These are phyloP conservation scores for Hyaloraphidium curvatum DNA, from an alignment of 192 early-diverging fungal genomes.

Conservation along the genomic window DNA sequence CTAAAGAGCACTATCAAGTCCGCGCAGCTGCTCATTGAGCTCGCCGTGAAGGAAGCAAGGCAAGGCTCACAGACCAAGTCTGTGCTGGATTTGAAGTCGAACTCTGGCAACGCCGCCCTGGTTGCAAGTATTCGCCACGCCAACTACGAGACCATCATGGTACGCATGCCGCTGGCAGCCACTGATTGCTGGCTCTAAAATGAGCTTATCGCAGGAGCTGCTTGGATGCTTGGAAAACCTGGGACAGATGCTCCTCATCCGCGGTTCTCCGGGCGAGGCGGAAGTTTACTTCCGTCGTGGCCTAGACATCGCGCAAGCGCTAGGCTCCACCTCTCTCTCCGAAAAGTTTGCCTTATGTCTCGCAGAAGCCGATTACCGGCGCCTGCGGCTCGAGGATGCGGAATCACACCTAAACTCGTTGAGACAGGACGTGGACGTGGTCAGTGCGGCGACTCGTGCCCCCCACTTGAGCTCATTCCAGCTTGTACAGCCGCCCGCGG, in stretches of 20 bases:
- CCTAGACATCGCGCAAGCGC: slow-evolving; percentile 22
- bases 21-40: too few relatives aligned
- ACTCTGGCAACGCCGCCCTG: slow-evolving; percentile 5
- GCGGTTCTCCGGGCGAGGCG: slow-evolving; percentile 36
- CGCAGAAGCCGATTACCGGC: slow-evolving; percentile 31
- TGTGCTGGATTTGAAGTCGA: slow-evolving; percentile 4
- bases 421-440: neutral
- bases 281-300: slow-evolving; percentile 43
- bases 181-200: slow-evolving; percentile 12
- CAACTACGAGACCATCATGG: slow-evolving; percentile 3
- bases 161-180: slow-evolving; percentile 4
- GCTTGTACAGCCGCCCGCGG: neutral
- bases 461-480: neutral
- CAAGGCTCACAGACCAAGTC: neutral
- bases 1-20: too few relatives aligned
- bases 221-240: slow-evolving; percentile 26
- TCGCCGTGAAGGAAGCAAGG: neutral
- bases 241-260: slow-evolving; percentile 24
- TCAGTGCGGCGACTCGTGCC: neutral
- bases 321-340: slow-evolving; percentile 14
- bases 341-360: slow-evolving; percentile 19
- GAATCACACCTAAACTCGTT: slow-evolving; percentile 12
- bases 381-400: slow-evolving; percentile 21
- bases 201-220: slow-evolving; percentile 19
- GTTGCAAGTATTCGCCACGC: neutral